Evolutionary conservation across 78 protist species (phyloP).

Genomic region (Chrysochromulina tobinii): DNA sequence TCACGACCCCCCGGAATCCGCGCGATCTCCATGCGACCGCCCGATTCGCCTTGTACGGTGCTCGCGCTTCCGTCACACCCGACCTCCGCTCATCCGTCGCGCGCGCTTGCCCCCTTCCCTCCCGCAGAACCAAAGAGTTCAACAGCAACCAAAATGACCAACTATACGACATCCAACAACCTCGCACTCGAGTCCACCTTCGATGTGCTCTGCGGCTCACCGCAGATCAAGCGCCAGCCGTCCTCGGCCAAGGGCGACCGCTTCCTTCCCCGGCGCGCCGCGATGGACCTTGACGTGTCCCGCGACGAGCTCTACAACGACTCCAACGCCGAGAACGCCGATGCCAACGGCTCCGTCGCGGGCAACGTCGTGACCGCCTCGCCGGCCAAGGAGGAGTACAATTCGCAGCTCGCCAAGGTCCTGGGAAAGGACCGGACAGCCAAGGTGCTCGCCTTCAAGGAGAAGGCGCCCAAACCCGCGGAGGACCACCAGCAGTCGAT

Average conservation of each 20-base stretch:
- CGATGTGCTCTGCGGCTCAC: too few relatives aligned
- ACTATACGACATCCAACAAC: too few relatives aligned
- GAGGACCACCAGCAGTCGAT: constrained; percentile 52
- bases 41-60: too few relatives aligned
- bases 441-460: constrained; percentile 59
- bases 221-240: too few relatives aligned
- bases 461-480: constrained; percentile 67
- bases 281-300: constrained; percentile 40
- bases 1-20: too few relatives aligned
- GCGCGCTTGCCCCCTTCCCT: too few relatives aligned
- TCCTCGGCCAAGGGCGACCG: constrained; percentile 33
- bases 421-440: not conserved
- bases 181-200: too few relatives aligned
- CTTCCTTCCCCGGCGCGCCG: constrained; percentile 58
- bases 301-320: not conserved
- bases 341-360: not conserved
- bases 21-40: too few relatives aligned
- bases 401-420: constrained; percentile 14
- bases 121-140: too few relatives aligned
- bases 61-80: too few relatives aligned
- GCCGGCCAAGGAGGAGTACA: constrained; percentile 50
- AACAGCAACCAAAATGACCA: too few relatives aligned
- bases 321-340: not conserved
- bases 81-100: too few relatives aligned
- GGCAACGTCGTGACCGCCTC: not conserved